Evolutionary conservation across 2,329 filamentous ascomycete species (phyloP), one percentile per base, ranked within the genome.

Genomic region (Mycocentrospora acerina): DNA sequence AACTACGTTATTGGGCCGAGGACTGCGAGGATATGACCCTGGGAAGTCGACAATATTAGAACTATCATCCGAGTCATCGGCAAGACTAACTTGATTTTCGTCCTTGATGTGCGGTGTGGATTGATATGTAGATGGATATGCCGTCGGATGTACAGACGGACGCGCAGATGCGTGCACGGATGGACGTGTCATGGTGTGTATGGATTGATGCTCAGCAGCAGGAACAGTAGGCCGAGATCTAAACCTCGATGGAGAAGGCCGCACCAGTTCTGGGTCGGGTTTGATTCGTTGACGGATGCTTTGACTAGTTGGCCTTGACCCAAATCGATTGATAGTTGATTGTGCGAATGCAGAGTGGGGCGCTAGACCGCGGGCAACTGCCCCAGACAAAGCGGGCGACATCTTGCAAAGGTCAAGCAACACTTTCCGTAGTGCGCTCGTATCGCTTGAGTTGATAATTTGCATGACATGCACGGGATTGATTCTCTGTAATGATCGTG

Each of bases 311-410:
- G 32, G 30, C 22, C 32, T 34, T 12, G 26, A 26, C 26, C 30
- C 36, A 35, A 44, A 49, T 17, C 38, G 33, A 8, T 42, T 42
- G 7, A 54, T 45, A n/a, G 54, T 39, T 4, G 32, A 24, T 25
- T 55, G 54, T 3, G 62, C 63, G 40, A 47, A 59, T 2, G 47
- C 40, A 10, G 63, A 65, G 27, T 60, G 43, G 13, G 51, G 57
- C n/a, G 54, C 53, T 15, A 66, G 51, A n/a, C 59, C 60, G 19
- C 63, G 58, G 16, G 48, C 57, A 13, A 65, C 42, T 7, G 63
- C 63, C 5, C 62, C 60, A 24, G 55, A 58, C 7, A 66, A 46
- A 10, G 60, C 59, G 5, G 62, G 60, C 4, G 63, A 66, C 4
- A 51, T 25, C 18, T 53, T 42, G 44, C 63, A 66, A 8, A 66